These are phyloP conservation scores for Fusarium gaditjirri DNA, from an alignment of 2,329 filamentous ascomycete species.

Conservation along the genomic window DNA sequence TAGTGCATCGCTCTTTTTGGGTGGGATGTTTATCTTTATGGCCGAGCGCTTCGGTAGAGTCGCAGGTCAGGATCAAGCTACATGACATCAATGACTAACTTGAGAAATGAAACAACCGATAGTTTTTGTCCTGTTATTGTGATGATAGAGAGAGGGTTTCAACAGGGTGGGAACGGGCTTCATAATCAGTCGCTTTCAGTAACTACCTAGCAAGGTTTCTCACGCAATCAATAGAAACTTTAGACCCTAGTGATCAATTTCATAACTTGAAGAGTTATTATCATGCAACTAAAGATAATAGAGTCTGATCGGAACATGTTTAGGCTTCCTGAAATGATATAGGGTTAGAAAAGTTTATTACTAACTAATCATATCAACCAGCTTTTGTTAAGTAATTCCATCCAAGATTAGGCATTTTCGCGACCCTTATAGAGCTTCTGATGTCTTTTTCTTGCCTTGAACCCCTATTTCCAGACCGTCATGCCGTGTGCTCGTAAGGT, in stretches of 20 bases:
- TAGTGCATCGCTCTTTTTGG: not conserved
- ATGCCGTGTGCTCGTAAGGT: not conserved
- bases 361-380: no score
- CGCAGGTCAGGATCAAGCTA: rapidly evolving
- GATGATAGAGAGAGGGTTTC: not conserved
- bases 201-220: no score
- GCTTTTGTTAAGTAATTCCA: not conserved
- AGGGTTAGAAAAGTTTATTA: no score
- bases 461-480: not conserved
- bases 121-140: no score
- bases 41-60: not conserved
- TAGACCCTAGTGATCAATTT: no score
- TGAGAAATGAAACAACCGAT: not conserved
- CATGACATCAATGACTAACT: not conserved
- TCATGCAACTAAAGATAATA: no score
- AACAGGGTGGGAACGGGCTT: not conserved
- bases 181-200: no score
- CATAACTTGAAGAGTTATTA: no score
- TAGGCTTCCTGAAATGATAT: no score
- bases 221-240: no score
- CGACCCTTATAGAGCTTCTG: not conserved
- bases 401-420: not conserved
- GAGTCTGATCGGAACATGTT: no score
- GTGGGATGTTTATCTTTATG: not conserved
- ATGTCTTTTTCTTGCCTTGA: not conserved